A percentile compares a stretch with the other conserved stretches of the same genome.
phyloP scores from a whole-genome alignment of 164 flowering plant species.

The Vitis rotundifolia region DNA sequence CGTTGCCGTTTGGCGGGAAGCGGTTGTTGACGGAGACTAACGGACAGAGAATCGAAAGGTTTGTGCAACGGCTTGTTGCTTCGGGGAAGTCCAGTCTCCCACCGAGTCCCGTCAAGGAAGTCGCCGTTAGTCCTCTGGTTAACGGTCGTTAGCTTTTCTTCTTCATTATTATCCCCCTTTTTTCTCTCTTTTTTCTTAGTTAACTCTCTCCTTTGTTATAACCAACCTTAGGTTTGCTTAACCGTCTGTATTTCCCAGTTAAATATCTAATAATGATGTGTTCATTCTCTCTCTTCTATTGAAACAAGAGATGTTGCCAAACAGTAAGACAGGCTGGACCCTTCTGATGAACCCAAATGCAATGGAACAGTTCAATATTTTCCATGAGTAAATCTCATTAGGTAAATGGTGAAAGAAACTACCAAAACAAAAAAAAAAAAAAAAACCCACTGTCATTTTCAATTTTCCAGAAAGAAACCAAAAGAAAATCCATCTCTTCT shows the following conservation, averaged over 20 bases:
- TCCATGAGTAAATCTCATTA: too few relatives aligned
- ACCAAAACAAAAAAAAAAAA: too few relatives aligned
- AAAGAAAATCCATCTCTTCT: background rate
- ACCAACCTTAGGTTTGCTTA: constrained; percentile 10
- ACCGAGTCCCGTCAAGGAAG: constrained; percentile 77
- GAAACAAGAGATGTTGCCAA: too few relatives aligned
- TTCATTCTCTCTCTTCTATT: background rate
- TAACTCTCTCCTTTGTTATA: background rate
- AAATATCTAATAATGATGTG: constrained; percentile 7
- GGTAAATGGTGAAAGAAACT: too few relatives aligned
- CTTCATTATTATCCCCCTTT: background rate
- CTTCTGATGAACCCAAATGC: too few relatives aligned
- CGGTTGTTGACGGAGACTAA: constrained; percentile 85
- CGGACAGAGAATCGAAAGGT: constrained; percentile 68
- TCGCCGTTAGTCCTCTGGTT: constrained; percentile 54
- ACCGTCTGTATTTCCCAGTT: background rate
- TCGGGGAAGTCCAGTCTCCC: constrained; percentile 63
- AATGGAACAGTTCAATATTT: too few relatives aligned
- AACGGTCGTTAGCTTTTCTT: constrained; percentile 52
- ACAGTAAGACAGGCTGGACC: too few relatives aligned
- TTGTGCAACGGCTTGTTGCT: constrained; percentile 81
- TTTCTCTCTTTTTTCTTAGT: background rate
- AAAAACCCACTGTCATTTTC: background rate
- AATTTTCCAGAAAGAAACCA: background rate
- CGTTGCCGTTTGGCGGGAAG: constrained; percentile 93